Base-by-base conservation (phyloP, 768 basidiomycete genomes). In the Krasilnikovozyma curviuscula region DNA sequence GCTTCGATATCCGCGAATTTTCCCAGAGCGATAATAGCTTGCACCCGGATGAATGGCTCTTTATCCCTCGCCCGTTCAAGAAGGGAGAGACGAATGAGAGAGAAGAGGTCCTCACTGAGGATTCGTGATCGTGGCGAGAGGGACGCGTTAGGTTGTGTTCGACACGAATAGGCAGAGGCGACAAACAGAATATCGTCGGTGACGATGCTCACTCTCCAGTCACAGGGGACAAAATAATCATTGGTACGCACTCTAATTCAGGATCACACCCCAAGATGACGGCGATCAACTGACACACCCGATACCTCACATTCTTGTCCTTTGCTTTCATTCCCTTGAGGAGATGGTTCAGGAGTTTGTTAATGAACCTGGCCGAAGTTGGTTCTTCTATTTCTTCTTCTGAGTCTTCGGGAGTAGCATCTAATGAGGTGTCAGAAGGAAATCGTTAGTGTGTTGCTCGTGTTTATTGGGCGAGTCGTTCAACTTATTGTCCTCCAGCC, bases 231-330 rank as follows among this genome's bases (percentile, higher is more conserved):
- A 24, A 9, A 31, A 23, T 9, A n/a, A 16, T 21, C 38, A 8
- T 9, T 8, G 2, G 3, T 2, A 70, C 79, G 46, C 59, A 93
- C 88, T 89, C 84, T 48, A 95, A 72, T 65, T 79, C 80, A 7
- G 83, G 83, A 0, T 93, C 67, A 48, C 78, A 73, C 0, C 75
- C 72, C 12, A 91, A 74, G 71, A 86, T 78, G 56, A 81, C 78
- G 0, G 80, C 75, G 13, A 83, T 71, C n/a, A 77, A 66, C 45
- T 81, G 78, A 2, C 83, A 68, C 28, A 77, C 77, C 18, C 89
- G 76, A 59, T 77, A 91, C 5, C 89, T 74, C 32, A 83, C 77
- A 35, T 70, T 71, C 66, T 89, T 95, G 66, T 91, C 84, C 62
- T 86, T 91, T 3, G 85, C 78, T 16, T 68, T 56, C 63, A 85